Percentiles rank a stretch among this genome's conserved stretches.
These are phyloP conservation scores for Pisolithus microcarpus DNA, from an alignment of 768 basidiomycete species.

Conservation along the genomic window DNA sequence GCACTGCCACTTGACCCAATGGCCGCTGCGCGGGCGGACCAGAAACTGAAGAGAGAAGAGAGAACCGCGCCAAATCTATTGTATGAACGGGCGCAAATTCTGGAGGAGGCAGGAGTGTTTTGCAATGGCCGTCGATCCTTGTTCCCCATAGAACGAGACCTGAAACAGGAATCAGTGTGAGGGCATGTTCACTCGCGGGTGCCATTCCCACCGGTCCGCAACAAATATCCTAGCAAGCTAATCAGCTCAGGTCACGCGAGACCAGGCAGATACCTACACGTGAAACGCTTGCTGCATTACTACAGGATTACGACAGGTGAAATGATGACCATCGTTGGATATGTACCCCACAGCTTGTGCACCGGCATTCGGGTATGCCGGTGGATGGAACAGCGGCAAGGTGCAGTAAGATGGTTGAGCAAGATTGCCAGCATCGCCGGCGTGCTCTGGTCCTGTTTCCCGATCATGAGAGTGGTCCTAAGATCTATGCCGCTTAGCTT, in stretches of 20 bases:
- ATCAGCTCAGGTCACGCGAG: no score
- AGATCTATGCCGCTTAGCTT: no score
- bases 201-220: conserved; percentile 37
- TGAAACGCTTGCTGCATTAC: conserved; percentile 47
- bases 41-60: conserved; percentile 44
- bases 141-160: conserved; percentile 40
- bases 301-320: conserved; percentile 45
- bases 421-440: conserved; percentile 27
- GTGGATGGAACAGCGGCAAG: conserved; percentile 47
- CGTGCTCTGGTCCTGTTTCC: conserved; percentile 44
- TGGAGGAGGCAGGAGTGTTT: conserved; percentile 29
- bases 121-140: conserved; percentile 34
- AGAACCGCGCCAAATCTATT: conserved; percentile 50
- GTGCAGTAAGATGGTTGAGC: conserved; percentile 47
- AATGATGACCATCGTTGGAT: conserved; percentile 51
- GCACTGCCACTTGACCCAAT: conserved; percentile 25
- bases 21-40: conserved; percentile 38
- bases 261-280: conserved; percentile 35
- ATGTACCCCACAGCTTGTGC: conserved; percentile 35
- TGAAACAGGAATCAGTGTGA: conserved; percentile 28
- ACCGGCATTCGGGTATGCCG: conserved; percentile 15
- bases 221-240: conserved; percentile 38
- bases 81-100: conserved; percentile 27
- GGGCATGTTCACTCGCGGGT: conserved; percentile 24
- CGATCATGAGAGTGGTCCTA: background rate